Evolutionary conservation across 495 filamentous ascomycete genomes (phyloP), one percentile per base, ranked within the genome.

Genomic region (Penicillium coffeae): DNA sequence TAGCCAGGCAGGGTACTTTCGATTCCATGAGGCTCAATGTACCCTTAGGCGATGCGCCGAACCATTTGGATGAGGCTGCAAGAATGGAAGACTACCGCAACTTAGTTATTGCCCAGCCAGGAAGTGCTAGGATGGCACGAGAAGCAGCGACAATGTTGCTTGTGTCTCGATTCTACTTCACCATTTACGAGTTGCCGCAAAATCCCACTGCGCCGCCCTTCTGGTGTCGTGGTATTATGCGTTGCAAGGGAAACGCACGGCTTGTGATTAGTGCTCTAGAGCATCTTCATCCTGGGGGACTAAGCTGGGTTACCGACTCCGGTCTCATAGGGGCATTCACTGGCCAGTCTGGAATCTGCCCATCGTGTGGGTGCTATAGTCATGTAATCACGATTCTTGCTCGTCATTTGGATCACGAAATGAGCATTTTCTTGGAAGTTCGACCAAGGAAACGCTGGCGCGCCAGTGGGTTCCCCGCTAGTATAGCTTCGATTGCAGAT

Each of bases 31-130:
- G 48, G 14, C 22, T 62, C 8, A 39, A 62, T 20, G 42, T 62
- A 1, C 8, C 45, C 16, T 44, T 62, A 18, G 38, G 51, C 22
- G 47, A 50, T 38, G 39, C 43, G 5, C 46, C 53, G 15, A 19
- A 45, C 12, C 21, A 43, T 14, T 57, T 63, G 34, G 53, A 63
- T 44, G 40, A 40, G 44, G 21, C 51, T 37, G 35, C 45, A 8
- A 25, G 15, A 1, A 63, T 63, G 34, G 56, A 60, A 21, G 43
- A 59, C 3, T 63, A 63, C 40, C 45, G 51, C 8, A 50, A 59
- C 37, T 43, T 59, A 14, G 51, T 63, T 14, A 52, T 55, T 13
- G 36, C 37, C 22, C 43, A 59, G 36, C 18, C 46, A 10, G 51
- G 51, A 10, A 56, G 52, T 25, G 49, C 42, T 14, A 42, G 51